Conservation (phyloP, 176 grass and related monocot species). For the Miscanthus lutarioriparius region DNA sequence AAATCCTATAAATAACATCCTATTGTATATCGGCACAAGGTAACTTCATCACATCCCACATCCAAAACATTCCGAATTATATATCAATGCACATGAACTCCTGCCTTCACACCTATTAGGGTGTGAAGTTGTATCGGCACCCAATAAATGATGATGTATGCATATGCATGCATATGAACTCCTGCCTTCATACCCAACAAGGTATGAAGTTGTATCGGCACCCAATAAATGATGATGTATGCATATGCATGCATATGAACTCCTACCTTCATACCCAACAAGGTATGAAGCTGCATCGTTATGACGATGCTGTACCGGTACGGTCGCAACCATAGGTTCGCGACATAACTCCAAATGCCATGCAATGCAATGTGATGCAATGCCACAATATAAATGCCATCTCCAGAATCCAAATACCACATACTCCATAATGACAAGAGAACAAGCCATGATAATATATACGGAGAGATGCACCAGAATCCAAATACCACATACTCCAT, state of each 20-base stretch:
- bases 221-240: neutral
- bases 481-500: neutral
- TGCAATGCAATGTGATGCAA: neutral
- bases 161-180: neutral
- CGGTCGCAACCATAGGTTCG: neutral
- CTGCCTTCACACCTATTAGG: no score
- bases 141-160: no score
- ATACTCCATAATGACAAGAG: neutral
- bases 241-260: neutral
- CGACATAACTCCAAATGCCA: neutral
- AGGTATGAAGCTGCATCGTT: neutral
- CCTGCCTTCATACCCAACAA: neutral
- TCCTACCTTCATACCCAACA: neutral
- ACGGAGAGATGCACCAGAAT: neutral
- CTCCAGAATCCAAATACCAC: neutral
- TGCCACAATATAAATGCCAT: neutral
- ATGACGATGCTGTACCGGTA: neutral
- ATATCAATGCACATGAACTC: no score
- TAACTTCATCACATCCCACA: neutral
- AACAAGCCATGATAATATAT: neutral
- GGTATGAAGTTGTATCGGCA: neutral
- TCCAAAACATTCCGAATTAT: no score
- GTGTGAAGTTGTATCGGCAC: no score
- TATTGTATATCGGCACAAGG: neutral
- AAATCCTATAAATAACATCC: neutral